Evolutionary conservation across 2,329 filamentous ascomycete species (phyloP), one percentile per base, ranked within the genome.

Genomic region (Aureobasidium sp.): DNA sequence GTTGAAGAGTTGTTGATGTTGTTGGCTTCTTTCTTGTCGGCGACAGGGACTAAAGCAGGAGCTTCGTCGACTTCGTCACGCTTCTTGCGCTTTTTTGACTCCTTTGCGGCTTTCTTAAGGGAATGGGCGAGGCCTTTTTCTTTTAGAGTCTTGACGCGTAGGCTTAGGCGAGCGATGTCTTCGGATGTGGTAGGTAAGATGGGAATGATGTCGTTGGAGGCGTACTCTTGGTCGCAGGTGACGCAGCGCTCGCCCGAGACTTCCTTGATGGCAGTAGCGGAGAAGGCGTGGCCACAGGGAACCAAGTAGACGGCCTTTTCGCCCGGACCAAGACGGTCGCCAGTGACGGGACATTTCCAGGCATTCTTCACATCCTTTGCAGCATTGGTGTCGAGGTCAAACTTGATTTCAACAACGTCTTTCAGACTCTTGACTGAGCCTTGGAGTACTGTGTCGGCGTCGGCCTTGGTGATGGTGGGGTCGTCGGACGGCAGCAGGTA

Each of bases 281-380:
- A 87, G 74, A 97, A 97, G 0, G 90, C 92, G 77, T 99, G 95
- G 0, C 94, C 95, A 69, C 94, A 99, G 0, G 94, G 94, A 4
- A 97, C 89, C 2, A 99, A 69, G 68, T 97, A 99, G 1, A 95
- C 90, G 0, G 90, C 81, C 73, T 87, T 93, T 15, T 25, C 19
- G 10, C 29, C 42, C 0, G 91, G 85, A 0, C 94, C 94, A 25
- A 99, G 75, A 71, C 88, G 86, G 71, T 95, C 95, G 68, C 88
- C 84, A 1, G 92, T 95, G 59, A 97, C 83, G 0, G 93, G 92
- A 69, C 94, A 99, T 29, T 90, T 82, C 82, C 87, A 92, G 8
- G 40, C 25, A 61, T 79, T 81, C 67, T 86, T 83, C n/a, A 58
- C 57, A 61, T 66, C 54, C 19, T 65, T 75, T 51, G 69, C 75